Evolutionary conservation across 352 stramenopile genomes (phyloP).

Genomic region (Phytophthora rubi): DNA sequence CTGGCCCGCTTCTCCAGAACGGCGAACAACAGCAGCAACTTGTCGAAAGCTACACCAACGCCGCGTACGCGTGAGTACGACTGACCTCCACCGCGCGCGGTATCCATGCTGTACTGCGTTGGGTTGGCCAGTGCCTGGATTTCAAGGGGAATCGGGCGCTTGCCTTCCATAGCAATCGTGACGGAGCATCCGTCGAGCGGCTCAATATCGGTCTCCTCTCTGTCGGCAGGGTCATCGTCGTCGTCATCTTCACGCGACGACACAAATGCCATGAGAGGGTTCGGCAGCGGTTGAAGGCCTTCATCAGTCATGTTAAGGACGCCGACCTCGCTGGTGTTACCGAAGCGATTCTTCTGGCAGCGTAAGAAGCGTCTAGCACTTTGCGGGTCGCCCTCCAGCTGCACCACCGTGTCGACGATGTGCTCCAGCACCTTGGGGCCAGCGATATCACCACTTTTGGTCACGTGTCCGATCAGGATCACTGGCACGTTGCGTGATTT

Average conservation of each 20-base stretch:
- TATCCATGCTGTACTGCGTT: slow-evolving; percentile 50
- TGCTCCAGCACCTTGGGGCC: slow-evolving; percentile 93
- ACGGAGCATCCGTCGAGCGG: slow-evolving; percentile 83
- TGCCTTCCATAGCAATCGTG: slow-evolving; percentile 94
- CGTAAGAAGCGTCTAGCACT: slow-evolving; percentile 90
- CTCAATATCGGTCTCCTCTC: slow-evolving; percentile 36
- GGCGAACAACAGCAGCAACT: slow-evolving; percentile 94
- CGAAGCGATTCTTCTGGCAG: slow-evolving; percentile 97
- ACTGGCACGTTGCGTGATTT: slow-evolving; percentile 94
- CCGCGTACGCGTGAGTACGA: slow-evolving; percentile 70
- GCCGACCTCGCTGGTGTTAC: slow-evolving; percentile 95
- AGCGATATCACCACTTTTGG: slow-evolving; percentile 96
- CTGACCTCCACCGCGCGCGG: slow-evolving; percentile 25
- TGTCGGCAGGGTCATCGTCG: slow-evolving; percentile 29
- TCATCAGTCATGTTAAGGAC: slow-evolving; percentile 95
- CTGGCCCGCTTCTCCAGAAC: slow-evolving; percentile 94
- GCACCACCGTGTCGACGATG: slow-evolving; percentile 96
- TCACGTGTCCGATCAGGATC: slow-evolving; percentile 97
- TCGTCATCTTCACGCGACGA: slow-evolving; percentile 35
- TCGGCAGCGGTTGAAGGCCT: slow-evolving; percentile 78
- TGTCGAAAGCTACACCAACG: slow-evolving; percentile 86
- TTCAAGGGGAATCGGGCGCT: slow-evolving; percentile 93
- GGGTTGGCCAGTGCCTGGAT: slow-evolving; percentile 93
- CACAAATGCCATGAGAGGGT: slow-evolving; percentile 86
- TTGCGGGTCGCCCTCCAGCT: slow-evolving; percentile 93